Evolutionary conservation across 805 yeast species (phyloP), one percentile per base, ranked within the genome.

Genomic region (Metschnikowia gruessii): DNA sequence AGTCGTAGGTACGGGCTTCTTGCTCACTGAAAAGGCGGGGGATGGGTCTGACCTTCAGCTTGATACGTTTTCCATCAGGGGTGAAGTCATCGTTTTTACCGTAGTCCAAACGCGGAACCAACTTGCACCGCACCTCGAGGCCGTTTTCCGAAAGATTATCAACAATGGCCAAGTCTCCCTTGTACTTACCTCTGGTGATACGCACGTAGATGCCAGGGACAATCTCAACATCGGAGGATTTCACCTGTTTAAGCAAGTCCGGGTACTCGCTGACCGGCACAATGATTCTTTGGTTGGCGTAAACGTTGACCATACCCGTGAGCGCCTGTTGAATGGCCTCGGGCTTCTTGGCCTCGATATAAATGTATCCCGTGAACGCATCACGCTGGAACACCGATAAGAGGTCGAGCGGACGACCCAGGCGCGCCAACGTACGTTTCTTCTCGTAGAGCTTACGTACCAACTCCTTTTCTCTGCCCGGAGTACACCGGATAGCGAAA

Each of bases 191-290:
- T 52, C 96, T 79, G 58, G 86, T 85, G 53, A 94, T 78, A 54
- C 99, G 79, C 42, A 94, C 95, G 65, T 92, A 94, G 26, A 89
- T 81, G 18, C 99, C 99, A 7, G 96, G 97, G 39, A 83, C 84
- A 19, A 94, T 72, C 58, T 88, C 91, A 21, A 89, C 85, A 58
- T 91, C 98, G 43, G 88, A 80, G 0, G 95, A 81, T 66, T 86
- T 89, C 45, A 83, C 87, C 46, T 95, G 97, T 61, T 95, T 86
- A 63, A 94, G 75, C 59, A 94, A 75, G 64, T 91, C 95, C 1
- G 97, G 96, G 64, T 90, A 87, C 68, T 94, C 99, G 64, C 87
- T 88, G 48, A 94, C 94, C 5, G 99, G 99, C 40, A 94, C 97
- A 50, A 92, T 74, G 42, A 91, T 76, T 66, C 87, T 87, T 59